A percentile compares a stretch with the other conserved stretches of the same genome.
phyloP scores from a whole-genome alignment of 768 basidiomycete genomes.

The Pholiota microspora region DNA sequence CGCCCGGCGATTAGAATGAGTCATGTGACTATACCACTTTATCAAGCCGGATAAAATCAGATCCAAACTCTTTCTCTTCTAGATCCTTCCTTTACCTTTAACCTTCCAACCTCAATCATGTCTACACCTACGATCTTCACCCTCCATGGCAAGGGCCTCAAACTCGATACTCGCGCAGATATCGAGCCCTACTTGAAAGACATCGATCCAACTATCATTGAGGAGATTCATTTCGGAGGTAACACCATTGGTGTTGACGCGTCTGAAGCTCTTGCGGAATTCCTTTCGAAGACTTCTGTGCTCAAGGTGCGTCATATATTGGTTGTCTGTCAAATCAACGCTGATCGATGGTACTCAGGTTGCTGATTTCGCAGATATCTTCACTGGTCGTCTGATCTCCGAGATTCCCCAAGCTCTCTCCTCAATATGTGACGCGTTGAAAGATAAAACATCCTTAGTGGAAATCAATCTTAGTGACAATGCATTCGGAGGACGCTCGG shows the following conservation, averaged over 20 bases:
- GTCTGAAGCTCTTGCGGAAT: slow-evolving; percentile 77
- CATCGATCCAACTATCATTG: slow-evolving; percentile 62
- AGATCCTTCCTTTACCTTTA: not conserved
- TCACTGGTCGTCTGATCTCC: slow-evolving; percentile 92
- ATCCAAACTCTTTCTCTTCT: not conserved
- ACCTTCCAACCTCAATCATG: slow-evolving; percentile 17
- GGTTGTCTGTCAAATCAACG: not conserved
- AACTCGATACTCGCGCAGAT: slow-evolving; percentile 74
- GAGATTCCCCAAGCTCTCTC: slow-evolving; percentile 92
- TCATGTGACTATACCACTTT: slow-evolving; percentile 7
- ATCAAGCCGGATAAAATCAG: slow-evolving; percentile 1
- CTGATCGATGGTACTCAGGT: slow-evolving; percentile 47
- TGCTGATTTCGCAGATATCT: slow-evolving; percentile 96
- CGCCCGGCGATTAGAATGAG: not conserved
- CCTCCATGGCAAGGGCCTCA: slow-evolving; percentile 65
- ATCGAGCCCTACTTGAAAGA: slow-evolving; percentile 70
- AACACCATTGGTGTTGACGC: slow-evolving; percentile 95
- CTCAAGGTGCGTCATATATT: slow-evolving; percentile 59
- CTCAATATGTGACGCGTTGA: slow-evolving; percentile 85
- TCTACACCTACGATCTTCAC: slow-evolving; percentile 36
- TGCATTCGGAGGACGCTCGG: slow-evolving; percentile 93
- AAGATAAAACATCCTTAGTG: slow-evolving; percentile 73
- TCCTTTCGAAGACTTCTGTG: slow-evolving; percentile 61
- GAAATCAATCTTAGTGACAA: slow-evolving; percentile 95
- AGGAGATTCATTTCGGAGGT: slow-evolving; percentile 91